Percentiles rank a stretch among this genome's conserved stretches.
Evolutionary conservation across 306 rosid genomes (phyloP).

Genomic region (Vicia sativa): DNA sequence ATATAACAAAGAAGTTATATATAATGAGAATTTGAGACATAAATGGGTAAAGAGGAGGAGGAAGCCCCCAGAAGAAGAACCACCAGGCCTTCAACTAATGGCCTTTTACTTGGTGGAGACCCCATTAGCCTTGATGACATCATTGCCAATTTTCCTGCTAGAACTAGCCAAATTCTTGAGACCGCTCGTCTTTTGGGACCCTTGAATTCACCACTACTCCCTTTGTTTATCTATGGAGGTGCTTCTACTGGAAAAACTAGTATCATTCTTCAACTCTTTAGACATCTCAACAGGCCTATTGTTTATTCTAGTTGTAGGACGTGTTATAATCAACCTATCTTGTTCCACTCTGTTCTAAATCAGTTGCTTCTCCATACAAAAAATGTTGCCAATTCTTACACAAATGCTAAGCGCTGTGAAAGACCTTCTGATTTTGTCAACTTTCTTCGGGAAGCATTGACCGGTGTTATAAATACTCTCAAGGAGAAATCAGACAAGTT

Average conservation of each 20-base stretch:
- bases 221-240: slow-evolving; percentile 82
- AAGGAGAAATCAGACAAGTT: slow-evolving; percentile 50
- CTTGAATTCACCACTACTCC: slow-evolving; percentile 74
- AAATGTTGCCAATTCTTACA: slow-evolving; percentile 64
- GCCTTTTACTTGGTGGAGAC: slow-evolving; percentile 76
- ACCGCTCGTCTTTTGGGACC: slow-evolving; percentile 70
- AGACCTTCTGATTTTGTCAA: slow-evolving; percentile 82
- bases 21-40: slow-evolving; percentile 40
- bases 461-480: slow-evolving; percentile 48
- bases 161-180: slow-evolving; percentile 68
- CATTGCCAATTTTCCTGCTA: slow-evolving; percentile 65
- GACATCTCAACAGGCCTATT: slow-evolving; percentile 78
- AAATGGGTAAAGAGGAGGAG: slow-evolving; percentile 69
- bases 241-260: slow-evolving; percentile 85
- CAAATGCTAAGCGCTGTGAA: slow-evolving; percentile 76
- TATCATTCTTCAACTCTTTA: slow-evolving; percentile 60
- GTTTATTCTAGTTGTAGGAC: slow-evolving; percentile 85
- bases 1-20: too few species aligned
- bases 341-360: slow-evolving; percentile 82
- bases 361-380: slow-evolving; percentile 74
- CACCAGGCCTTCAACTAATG: slow-evolving; percentile 55
- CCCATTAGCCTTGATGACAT: slow-evolving; percentile 63
- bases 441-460: slow-evolving; percentile 77
- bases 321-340: slow-evolving; percentile 71
- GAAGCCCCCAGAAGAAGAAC: slow-evolving; percentile 31